Conservation (phyloP, 306 rosid species). For the Lagenaria siceraria region DNA sequence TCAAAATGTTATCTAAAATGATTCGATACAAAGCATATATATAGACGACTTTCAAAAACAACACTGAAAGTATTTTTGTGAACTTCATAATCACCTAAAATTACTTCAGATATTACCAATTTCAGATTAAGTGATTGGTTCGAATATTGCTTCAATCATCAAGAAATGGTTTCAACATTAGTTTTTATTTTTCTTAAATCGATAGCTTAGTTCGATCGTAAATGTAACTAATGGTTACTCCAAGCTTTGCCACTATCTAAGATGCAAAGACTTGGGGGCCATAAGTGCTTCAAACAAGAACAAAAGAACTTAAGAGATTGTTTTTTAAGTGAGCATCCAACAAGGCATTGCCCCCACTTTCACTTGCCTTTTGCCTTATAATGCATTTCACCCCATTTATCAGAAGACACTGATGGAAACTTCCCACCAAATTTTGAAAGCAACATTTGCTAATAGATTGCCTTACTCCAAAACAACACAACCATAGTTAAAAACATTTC, state of each 20-base stretch:
- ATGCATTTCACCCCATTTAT: conserved; percentile 1
- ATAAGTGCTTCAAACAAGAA: neutral
- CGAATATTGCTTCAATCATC: too few relatives aligned
- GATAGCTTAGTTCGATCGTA: too few relatives aligned
- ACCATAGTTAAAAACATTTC: neutral
- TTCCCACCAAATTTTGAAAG: neutral
- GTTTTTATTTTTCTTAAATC: too few relatives aligned
- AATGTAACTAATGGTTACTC: neutral
- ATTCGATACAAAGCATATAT: neutral
- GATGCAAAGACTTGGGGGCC: neutral
- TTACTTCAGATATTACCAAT: neutral
- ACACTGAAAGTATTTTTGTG: neutral
- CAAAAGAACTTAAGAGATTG: neutral
- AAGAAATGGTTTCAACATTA: too few relatives aligned
- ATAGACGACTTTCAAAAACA: neutral
- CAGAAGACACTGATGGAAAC: neutral
- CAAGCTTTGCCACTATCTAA: neutral
- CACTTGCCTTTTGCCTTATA: neutral
- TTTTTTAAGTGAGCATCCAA: neutral
- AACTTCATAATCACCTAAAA: neutral
- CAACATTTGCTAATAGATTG: neutral
- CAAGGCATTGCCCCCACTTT: neutral
- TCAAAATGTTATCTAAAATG: neutral
- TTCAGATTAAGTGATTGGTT: too few relatives aligned
- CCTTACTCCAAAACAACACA: neutral